Evolutionary conservation across 805 yeast species (phyloP).

Genomic region (Metschnikowia amazonensis): DNA sequence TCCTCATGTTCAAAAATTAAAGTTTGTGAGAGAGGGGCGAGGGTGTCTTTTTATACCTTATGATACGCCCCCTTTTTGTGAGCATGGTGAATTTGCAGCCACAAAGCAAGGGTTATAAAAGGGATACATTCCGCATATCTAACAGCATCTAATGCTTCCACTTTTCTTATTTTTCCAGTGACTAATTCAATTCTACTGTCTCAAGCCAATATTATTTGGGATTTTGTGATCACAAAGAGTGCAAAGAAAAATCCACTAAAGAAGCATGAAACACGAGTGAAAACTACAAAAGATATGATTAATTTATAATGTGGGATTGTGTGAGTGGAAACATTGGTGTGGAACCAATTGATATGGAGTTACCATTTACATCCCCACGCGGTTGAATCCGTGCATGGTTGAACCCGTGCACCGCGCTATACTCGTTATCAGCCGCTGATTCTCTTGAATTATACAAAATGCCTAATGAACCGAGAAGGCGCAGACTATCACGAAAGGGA

Average conservation of each 20-base stretch:
- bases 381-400: background rate
- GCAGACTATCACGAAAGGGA: conserved; percentile 22
- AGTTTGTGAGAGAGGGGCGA: background rate
- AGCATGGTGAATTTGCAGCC: conserved; percentile 1
- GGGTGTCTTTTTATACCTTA: background rate
- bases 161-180: background rate
- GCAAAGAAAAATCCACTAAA: too few relatives aligned
- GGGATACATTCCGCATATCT: background rate
- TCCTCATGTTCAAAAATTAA: background rate
- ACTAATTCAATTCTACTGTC: too few relatives aligned
- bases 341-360: too few relatives aligned
- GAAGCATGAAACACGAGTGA: too few relatives aligned
- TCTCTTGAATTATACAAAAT: background rate
- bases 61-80: background rate
- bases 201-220: too few relatives aligned
- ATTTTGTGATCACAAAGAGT: too few relatives aligned
- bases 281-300: too few relatives aligned
- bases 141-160: background rate
- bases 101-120: background rate
- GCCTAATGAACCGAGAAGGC: background rate
- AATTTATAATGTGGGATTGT: too few relatives aligned
- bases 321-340: too few relatives aligned
- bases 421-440: background rate
- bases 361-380: too few relatives aligned
- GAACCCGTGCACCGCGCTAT: background rate